These are phyloP conservation scores for Lodderomyces elongisporus DNA, from an alignment of 1,139 yeast genomes.

Conservation along the genomic window DNA sequence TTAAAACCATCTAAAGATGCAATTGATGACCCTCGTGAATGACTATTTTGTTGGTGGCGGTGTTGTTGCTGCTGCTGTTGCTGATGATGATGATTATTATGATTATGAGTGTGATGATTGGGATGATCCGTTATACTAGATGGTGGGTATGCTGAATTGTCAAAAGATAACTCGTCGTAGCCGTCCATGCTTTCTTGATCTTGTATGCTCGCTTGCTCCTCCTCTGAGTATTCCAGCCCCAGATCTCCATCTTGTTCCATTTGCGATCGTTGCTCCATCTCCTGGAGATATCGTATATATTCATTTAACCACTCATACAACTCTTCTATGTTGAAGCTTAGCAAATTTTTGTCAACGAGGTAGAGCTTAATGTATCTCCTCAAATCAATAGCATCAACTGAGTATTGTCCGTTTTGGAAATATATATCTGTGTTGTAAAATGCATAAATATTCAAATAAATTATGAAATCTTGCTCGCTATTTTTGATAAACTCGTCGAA, in stretches of 20 bases:
- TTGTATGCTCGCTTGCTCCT: not conserved
- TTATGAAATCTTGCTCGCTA: constrained; percentile 38
- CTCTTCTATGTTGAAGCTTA: constrained; percentile 35
- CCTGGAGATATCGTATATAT: constrained; percentile 37
- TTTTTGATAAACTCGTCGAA: constrained; percentile 39
- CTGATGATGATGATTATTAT: too few relatives aligned
- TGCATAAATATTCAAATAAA: constrained; percentile 41
- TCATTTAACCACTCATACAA: constrained; percentile 38
- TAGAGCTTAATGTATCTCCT: constrained; percentile 28
- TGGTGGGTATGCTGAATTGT: constrained; percentile 1
- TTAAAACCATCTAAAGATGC: constrained; percentile 8
- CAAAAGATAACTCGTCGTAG: constrained; percentile 2
- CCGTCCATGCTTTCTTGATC: not conserved
- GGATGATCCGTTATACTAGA: too few relatives aligned
- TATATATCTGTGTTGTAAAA: constrained; percentile 34
- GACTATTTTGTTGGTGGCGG: not conserved
- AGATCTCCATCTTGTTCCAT: constrained; percentile 3
- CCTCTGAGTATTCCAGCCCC: not conserved
- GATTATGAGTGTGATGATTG: too few relatives aligned
- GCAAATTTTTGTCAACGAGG: constrained; percentile 26
- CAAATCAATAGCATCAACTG: constrained; percentile 21
- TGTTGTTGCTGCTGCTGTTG: too few relatives aligned
- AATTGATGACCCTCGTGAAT: constrained; percentile 4
- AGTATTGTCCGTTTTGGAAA: constrained; percentile 19
- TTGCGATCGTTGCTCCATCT: constrained; percentile 20